These are phyloP conservation scores for Apiospora aurea DNA, from an alignment of 2,329 filamentous ascomycete species.

Conservation along the genomic window DNA sequence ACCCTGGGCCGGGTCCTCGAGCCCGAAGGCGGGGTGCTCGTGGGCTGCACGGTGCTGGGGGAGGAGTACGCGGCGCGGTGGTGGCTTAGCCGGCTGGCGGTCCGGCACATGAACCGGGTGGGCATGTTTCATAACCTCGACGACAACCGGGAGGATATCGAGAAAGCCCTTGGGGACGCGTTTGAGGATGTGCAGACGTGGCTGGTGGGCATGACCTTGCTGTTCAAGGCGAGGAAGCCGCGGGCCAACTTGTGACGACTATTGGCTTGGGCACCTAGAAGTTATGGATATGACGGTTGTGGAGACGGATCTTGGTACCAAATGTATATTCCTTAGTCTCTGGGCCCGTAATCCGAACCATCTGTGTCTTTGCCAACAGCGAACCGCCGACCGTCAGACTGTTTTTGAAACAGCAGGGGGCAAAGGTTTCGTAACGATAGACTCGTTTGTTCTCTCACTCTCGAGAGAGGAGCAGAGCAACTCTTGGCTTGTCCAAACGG, in stretches of 20 bases:
- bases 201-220: slow-evolving; percentile 46
- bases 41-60: slow-evolving; percentile 48
- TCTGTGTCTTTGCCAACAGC: too few relatives aligned
- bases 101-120: slow-evolving; percentile 45
- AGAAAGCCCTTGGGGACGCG: slow-evolving; percentile 41
- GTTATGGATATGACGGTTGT: too few relatives aligned
- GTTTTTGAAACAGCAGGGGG: too few relatives aligned
- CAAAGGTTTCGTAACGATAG: too few relatives aligned
- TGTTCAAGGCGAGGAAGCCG: slow-evolving; percentile 46
- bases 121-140: slow-evolving; percentile 49
- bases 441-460: too few relatives aligned
- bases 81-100: slow-evolving; percentile 35
- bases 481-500: too few relatives aligned
- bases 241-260: slow-evolving; percentile 20
- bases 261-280: too few relatives aligned
- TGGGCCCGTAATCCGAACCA: too few relatives aligned
- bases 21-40: slow-evolving; percentile 44
- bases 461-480: too few relatives aligned
- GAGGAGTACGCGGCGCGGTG: slow-evolving; percentile 36
- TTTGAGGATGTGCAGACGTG: slow-evolving; percentile 49
- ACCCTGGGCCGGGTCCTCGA: slow-evolving; percentile 42
- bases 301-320: too few relatives aligned
- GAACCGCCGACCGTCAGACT: too few relatives aligned
- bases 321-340: too few relatives aligned
- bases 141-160: slow-evolving; percentile 44